Conservation (phyloP, 148 eudicot genomes). For the Tetragonia tetragonoides region DNA sequence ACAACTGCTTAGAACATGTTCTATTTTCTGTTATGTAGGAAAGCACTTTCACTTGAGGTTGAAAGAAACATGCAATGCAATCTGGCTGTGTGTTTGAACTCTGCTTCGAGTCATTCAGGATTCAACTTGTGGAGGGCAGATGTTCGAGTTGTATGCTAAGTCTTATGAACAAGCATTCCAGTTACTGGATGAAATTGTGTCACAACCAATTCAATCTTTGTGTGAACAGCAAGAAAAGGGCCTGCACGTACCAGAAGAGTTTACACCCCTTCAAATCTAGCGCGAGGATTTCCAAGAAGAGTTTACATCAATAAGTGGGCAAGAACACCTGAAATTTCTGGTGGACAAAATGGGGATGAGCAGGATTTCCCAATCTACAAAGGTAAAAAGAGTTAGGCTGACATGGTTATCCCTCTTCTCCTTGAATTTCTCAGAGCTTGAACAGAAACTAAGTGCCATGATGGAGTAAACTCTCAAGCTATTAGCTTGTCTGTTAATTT, state of each 20-base stretch:
- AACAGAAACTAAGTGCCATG: too few species aligned
- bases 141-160: constrained; percentile 62
- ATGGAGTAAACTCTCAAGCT: neutral
- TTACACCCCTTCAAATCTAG: constrained; percentile 27
- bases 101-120: constrained; percentile 52
- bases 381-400: too few species aligned
- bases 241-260: constrained; percentile 13
- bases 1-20: neutral
- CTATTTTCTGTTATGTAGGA: constrained; percentile 40
- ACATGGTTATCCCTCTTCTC: constrained; percentile 53
- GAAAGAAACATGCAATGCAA: constrained; percentile 95
- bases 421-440: too few species aligned
- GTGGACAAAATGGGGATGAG: too few species aligned
- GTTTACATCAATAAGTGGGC: too few species aligned
- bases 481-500: neutral
- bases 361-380: too few species aligned
- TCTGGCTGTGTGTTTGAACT: constrained; percentile 68
- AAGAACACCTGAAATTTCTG: too few species aligned
- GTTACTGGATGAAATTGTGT: constrained; percentile 53
- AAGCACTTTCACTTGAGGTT: constrained; percentile 67
- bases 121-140: constrained; percentile 32
- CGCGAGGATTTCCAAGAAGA: constrained; percentile 19
- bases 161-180: constrained; percentile 73
- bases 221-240: constrained; percentile 28
- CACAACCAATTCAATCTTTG: constrained; percentile 13